phyloP scores from a whole-genome alignment of 2,329 filamentous ascomycete genomes.

The Penicillium sp. region DNA sequence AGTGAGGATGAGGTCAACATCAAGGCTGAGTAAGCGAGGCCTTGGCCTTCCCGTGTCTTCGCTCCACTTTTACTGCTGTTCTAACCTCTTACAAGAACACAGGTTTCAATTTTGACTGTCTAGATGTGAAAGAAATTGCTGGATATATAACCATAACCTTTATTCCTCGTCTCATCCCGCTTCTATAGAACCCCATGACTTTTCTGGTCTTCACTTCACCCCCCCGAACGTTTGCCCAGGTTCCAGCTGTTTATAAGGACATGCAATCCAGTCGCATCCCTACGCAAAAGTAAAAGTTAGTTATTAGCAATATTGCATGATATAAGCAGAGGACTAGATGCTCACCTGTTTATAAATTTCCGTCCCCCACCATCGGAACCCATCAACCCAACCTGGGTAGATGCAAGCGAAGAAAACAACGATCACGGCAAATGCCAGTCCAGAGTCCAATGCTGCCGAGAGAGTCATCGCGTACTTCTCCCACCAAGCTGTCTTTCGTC shows the following conservation, averaged over 20 bases:
- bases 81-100: not conserved
- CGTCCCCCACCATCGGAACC: conserved; percentile 84
- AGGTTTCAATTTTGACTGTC: not conserved
- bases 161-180: not conserved
- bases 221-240: conserved; percentile 66
- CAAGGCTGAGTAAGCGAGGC: not conserved
- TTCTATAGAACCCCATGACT: not conserved
- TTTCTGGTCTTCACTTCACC: conserved; percentile 25
- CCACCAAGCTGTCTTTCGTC: conserved; percentile 76
- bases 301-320: not conserved
- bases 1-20: conserved; percentile 4
- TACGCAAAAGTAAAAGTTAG: conserved; percentile 18
- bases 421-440: conserved; percentile 76
- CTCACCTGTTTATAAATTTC: conserved; percentile 70
- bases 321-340: not conserved
- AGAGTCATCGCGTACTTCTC: conserved; percentile 88
- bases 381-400: conserved; percentile 71
- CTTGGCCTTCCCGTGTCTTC: not conserved
- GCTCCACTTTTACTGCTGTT: not conserved
- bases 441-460: conserved; percentile 77
- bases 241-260: conserved; percentile 63
- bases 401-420: conserved; percentile 83
- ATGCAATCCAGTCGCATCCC: conserved; percentile 82
- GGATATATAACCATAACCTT: not conserved
- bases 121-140: not conserved